Evolutionary conservation across 495 filamentous ascomycete species (phyloP).

Genomic region (Talaromyces nanjingensis): DNA sequence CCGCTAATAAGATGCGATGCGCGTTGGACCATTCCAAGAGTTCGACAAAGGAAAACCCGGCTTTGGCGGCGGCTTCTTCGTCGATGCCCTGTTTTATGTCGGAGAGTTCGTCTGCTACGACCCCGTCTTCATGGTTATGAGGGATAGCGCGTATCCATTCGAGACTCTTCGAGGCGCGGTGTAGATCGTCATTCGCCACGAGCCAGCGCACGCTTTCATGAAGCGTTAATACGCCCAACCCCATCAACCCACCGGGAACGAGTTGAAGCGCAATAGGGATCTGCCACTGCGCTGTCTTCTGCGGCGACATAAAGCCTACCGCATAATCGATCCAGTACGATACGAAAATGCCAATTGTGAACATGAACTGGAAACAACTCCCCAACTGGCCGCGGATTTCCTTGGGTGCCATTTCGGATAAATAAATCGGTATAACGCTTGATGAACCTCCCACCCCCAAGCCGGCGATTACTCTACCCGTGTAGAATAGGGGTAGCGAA

Average conservation of each 20-base stretch:
- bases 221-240: conserved; percentile 41
- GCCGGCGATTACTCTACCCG: conserved; percentile 45
- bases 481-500: conserved; percentile 35
- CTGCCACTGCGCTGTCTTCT: conserved; percentile 42
- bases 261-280: conserved; percentile 48
- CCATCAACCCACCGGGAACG: conserved; percentile 41
- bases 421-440: conserved; percentile 51
- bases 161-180: conserved; percentile 39
- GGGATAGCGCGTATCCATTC: conserved; percentile 40
- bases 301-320: conserved; percentile 50
- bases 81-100: conserved; percentile 38
- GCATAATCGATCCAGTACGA: conserved; percentile 51
- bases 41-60: conserved; percentile 35
- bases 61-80: conserved; percentile 34
- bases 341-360: conserved; percentile 43
- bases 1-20: conserved; percentile 32
- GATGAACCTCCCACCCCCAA: conserved; percentile 52
- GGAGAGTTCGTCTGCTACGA: conserved; percentile 35
- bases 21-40: conserved; percentile 35
- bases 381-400: conserved; percentile 47
- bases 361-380: conserved; percentile 46
- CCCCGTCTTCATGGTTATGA: background rate
- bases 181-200: conserved; percentile 30
- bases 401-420: conserved; percentile 50
- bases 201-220: conserved; percentile 48